Percentiles rank a stretch among this genome's conserved stretches.
Conservation (phyloP, 495 filamentous ascomycete species). For the Hypoxylon crocopeplum region DNA sequence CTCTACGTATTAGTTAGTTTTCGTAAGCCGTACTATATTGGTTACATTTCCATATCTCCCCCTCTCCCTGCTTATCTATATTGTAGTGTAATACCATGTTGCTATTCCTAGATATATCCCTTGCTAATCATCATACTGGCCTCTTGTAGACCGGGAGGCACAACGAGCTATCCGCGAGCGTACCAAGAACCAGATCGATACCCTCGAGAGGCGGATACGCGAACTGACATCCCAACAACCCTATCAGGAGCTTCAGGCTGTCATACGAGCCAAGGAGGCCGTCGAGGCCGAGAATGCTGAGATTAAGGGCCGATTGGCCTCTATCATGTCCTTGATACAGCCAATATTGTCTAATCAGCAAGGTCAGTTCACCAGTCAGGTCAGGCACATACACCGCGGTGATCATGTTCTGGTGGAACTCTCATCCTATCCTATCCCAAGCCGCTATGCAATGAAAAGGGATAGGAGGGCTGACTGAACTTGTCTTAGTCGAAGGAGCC, state of each 20-base stretch:
- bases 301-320: slow-evolving; percentile 65
- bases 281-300: slow-evolving; percentile 74
- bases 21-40: slow-evolving; percentile 12
- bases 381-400: slow-evolving; percentile 30
- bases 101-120: not conserved
- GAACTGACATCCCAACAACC: slow-evolving; percentile 71
- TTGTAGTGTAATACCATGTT: not conserved
- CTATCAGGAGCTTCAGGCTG: slow-evolving; percentile 77
- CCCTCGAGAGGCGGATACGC: slow-evolving; percentile 54
- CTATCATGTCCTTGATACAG: slow-evolving; percentile 69
- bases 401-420: not conserved
- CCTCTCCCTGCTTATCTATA: not conserved
- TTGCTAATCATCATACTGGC: slow-evolving; percentile 5
- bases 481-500: slow-evolving; percentile 20
- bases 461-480: slow-evolving; percentile 8
- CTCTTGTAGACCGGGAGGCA: slow-evolving; percentile 69
- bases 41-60: not conserved
- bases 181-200: slow-evolving; percentile 76
- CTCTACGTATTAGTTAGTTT: slow-evolving; percentile 2
- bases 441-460: slow-evolving; percentile 30
- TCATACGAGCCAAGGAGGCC: slow-evolving; percentile 70
- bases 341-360: slow-evolving; percentile 52
- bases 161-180: slow-evolving; percentile 82
- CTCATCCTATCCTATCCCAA: not conserved
- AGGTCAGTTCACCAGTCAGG: slow-evolving; percentile 37